Evolutionary conservation across 1,284 basidiomycete genomes (phyloP).

Genomic region (Inonotus hispidus): DNA sequence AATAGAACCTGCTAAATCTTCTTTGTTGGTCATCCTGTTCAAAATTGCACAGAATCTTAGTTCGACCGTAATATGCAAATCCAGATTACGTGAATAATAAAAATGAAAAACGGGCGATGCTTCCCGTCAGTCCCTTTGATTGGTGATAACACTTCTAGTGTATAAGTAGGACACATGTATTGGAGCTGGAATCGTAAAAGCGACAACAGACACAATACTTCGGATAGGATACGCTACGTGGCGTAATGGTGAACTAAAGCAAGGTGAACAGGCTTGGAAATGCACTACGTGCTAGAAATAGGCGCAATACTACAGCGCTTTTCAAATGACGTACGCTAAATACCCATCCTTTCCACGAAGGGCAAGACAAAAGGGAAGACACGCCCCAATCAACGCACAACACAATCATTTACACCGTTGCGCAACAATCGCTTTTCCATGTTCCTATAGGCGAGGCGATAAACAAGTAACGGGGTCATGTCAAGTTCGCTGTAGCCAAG

Average conservation of each 20-base stretch:
- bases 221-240: too few relatives aligned
- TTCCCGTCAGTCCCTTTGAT: not conserved
- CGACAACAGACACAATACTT: too few relatives aligned
- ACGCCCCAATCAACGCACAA: not conserved
- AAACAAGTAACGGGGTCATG: not conserved
- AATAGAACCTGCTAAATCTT: not conserved
- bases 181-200: too few relatives aligned
- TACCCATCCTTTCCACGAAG: too few relatives aligned
- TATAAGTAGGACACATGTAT: not conserved
- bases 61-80: not conserved
- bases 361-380: not conserved
- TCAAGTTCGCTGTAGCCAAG: not conserved
- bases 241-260: too few relatives aligned
- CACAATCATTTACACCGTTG: conserved; percentile 67
- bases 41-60: too few relatives aligned
- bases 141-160: not conserved
- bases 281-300: too few relatives aligned
- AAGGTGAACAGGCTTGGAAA: too few relatives aligned
- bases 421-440: conserved; percentile 69
- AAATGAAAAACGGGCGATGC: not conserved
- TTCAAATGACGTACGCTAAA: too few relatives aligned
- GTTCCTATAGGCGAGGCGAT: conserved; percentile 45
- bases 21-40: not conserved
- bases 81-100: not conserved
- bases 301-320: too few relatives aligned